phyloP scores from a whole-genome alignment of 2,329 filamentous ascomycete species.

The Clathrospora elynae region DNA sequence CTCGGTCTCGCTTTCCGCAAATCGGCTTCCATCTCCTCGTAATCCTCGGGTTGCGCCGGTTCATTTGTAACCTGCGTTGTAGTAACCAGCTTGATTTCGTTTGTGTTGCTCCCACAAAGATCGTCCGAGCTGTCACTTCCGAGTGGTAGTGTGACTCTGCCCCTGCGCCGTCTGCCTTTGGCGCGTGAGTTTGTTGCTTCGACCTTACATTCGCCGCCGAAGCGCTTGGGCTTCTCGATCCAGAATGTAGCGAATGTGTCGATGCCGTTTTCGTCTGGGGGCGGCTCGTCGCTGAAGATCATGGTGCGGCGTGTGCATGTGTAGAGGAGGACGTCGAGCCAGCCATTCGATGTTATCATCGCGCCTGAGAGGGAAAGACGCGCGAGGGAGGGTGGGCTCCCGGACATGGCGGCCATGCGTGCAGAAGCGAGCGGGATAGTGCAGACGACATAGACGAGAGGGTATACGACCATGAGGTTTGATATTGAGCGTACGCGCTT shows the following conservation, averaged over 20 bases:
- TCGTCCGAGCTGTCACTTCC: slow-evolving; percentile 35
- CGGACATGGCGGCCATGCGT: slow-evolving; percentile 67
- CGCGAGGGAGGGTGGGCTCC: slow-evolving; percentile 51
- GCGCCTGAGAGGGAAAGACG: slow-evolving; percentile 60
- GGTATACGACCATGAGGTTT: slow-evolving; percentile 69
- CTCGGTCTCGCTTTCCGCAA: slow-evolving; percentile 30
- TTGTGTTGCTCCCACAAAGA: slow-evolving; percentile 25
- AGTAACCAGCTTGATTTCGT: slow-evolving; percentile 45
- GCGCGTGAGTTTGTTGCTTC: slow-evolving; percentile 28
- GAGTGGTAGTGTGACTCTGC: slow-evolving; percentile 23
- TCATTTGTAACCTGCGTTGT: slow-evolving; percentile 44
- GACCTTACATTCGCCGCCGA: slow-evolving; percentile 55
- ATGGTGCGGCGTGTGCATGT: slow-evolving; percentile 62
- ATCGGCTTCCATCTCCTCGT: slow-evolving; percentile 41
- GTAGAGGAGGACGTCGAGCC: slow-evolving; percentile 64
- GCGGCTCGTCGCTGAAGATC: slow-evolving; percentile 57
- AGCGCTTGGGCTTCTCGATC: slow-evolving; percentile 41
- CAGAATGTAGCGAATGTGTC: slow-evolving; percentile 47
- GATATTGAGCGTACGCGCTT: slow-evolving; percentile 50
- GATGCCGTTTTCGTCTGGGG: slow-evolving; percentile 43
- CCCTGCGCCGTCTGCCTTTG: slow-evolving; percentile 16
- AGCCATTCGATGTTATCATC: slow-evolving; percentile 63
- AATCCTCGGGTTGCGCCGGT: slow-evolving; percentile 40
- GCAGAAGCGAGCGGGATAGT: slow-evolving; percentile 69
- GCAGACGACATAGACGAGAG: slow-evolving; percentile 70